Evolutionary conservation across 129 eudicot species (phyloP).

Genomic region (Rutidosis leptorrhynchoides): DNA sequence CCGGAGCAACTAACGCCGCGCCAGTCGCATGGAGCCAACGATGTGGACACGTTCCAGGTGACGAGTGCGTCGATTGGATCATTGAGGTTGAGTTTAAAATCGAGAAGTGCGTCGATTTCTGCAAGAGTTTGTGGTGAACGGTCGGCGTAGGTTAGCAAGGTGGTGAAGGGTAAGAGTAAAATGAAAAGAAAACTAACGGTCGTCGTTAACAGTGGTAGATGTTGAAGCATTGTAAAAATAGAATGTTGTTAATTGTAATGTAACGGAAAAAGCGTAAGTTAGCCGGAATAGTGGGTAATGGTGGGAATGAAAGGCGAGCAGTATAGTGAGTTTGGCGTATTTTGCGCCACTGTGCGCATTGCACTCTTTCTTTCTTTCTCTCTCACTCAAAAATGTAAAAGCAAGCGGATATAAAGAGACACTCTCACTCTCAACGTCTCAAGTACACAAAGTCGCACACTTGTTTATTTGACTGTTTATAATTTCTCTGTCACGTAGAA

Average conservation of each 20-base stretch:
- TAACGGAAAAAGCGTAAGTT: constrained; percentile 28
- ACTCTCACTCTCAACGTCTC: constrained; percentile 17
- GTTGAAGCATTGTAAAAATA: constrained; percentile 13
- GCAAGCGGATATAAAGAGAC: not conserved
- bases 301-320: constrained; percentile 3
- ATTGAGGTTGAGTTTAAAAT: constrained; percentile 41
- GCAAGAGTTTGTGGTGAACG: constrained; percentile 25
- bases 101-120: constrained; percentile 54
- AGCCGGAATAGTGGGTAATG: constrained; percentile 17
- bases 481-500: constrained; percentile 2
- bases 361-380: constrained; percentile 10
- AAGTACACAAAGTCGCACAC: too few relatives aligned
- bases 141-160: constrained; percentile 34
- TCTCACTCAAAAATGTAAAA: not conserved
- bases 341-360: constrained; percentile 45
- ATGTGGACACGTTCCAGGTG: constrained; percentile 55
- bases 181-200: constrained; percentile 4
- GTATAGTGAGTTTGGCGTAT: constrained; percentile 12
- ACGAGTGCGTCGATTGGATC: constrained; percentile 60
- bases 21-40: constrained; percentile 88
- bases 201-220: constrained; percentile 29
- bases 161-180: constrained; percentile 16
- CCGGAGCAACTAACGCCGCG: constrained; percentile 65
- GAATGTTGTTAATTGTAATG: not conserved
- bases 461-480: not conserved